Base-by-base conservation (phyloP, 306 rosid species). In the Ochetophila trinervis region DNA sequence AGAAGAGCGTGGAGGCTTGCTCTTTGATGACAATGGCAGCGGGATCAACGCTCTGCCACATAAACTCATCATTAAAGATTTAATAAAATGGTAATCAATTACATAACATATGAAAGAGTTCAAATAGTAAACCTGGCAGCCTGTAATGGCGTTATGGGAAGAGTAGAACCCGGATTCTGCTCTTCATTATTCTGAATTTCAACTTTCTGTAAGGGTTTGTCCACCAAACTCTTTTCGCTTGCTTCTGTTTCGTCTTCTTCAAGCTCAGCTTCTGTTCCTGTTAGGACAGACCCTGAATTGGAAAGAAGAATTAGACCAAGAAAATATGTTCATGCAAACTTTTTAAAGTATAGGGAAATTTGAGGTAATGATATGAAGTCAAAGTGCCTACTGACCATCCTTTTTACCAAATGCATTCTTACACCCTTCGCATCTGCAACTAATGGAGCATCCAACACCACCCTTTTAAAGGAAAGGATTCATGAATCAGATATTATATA, bases 351-450 rank as follows among this genome's bases (percentile, higher is more conserved):
- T 59, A 6, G 27, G 12, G 57, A 16, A 67, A 47, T 36, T 17
- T 23, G 50, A 17, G 6, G 36, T 62, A 56, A 44, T 40, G 24
- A 45, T 14, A 24, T 2, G 51, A 67, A 63, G 54, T 70, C 22
- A 51, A 45, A 50, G 15, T 32, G 24, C n/a, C 55, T 18, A 74
- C 91, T 81, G 65, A 90, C 96, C 96, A 73, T 89, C 92, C 78
- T 85, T 92, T 81, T 83, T 87, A 49, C 98, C 98, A 75, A 68
- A 80, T 42, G 83, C 75, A 55, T 92, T 92, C 79, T 84, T 83
- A 70, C 98, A 92, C 22, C 95, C 95, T 78, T 89, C 91, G 58
- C 98, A 92, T 80, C 89, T 80, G 77, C 96, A 92, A 71, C 76
- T 54, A 69, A 81, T 61, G 57, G 96, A 89, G 81, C 98, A 92